Base-by-base conservation (phyloP, 345 rosid genomes). In the Brassica carinata region DNA sequence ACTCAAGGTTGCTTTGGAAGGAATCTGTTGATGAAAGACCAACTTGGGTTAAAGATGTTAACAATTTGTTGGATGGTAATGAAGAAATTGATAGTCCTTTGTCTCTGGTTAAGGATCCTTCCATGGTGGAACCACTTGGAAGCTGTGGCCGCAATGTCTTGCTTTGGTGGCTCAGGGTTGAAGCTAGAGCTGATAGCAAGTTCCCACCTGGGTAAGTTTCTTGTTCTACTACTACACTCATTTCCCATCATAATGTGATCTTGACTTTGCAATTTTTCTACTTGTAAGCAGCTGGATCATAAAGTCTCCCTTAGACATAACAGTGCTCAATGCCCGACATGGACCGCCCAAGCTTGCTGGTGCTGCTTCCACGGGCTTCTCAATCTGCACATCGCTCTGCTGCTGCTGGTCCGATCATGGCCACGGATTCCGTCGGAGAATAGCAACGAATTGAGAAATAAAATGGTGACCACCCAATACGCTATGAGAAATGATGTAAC, bases 111-210 rank as follows among this genome's bases (percentile, higher is more conserved):
- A 90, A 89, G 80, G 97, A 93, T 67, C 81, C 87, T 75, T 87
- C 88, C 1, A 77, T 88, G 77, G 97, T 92, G 76, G 97, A 96
- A 79, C 97, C 99, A 18, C 92, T 96, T 59, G 99, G 97, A 69
- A 91, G 90, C 86, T 96, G 99, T 55, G 99, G 98, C 26, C 90
- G 92, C n/a, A 92, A 84, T 74, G 93, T 96, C 59, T 76, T 96
- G 85, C 85, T 94, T 7, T 96, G 99, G 99, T 96, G 99, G 99
- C 93, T 96, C 65, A 97, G 99, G 9, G 98, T 94, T 68, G 99
- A 96, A 88, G 99, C 99, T 78, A 92, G 97, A 53, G 86, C 90
- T 23, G 98, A 96, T 76, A 96, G 99, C 90, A 94, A 90, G 79
- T 96, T 94, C 80, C 98, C 99, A 71, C 91, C 96, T 17, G 92